Evolutionary conservation across 2,329 filamentous ascomycete species (phyloP).

Genomic region (Sporothrix pseudoabietina): DNA sequence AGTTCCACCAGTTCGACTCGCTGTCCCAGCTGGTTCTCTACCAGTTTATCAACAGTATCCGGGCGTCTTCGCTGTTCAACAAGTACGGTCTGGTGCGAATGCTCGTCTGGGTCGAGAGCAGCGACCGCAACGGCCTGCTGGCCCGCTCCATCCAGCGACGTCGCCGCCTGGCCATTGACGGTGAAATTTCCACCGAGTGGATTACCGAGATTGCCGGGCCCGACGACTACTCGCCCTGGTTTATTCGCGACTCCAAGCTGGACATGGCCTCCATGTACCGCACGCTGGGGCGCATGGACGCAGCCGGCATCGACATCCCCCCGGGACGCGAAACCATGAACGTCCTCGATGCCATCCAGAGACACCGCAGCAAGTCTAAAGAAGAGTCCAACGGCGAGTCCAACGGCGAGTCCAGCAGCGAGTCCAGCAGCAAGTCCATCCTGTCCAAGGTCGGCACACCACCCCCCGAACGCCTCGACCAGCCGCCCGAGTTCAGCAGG

Average conservation of each 20-base stretch:
- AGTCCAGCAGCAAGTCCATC: no score
- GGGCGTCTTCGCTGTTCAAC: slow-evolving; percentile 65
- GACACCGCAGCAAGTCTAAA: slow-evolving; percentile 1
- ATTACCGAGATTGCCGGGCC: slow-evolving; percentile 55
- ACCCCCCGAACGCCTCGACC: not conserved
- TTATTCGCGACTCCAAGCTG: slow-evolving; percentile 50
- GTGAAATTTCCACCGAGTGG: slow-evolving; percentile 62
- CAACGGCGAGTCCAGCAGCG: no score
- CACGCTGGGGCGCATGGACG: slow-evolving; percentile 52
- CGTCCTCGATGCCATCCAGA: slow-evolving; percentile 36
- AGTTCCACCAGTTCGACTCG: slow-evolving; percentile 57
- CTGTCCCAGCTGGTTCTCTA: slow-evolving; percentile 60
- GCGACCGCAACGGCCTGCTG: slow-evolving; percentile 61
- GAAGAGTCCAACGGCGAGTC: no score
- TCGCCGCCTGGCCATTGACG: slow-evolving; percentile 59
- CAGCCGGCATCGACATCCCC: slow-evolving; percentile 49
- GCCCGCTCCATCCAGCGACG: slow-evolving; percentile 61
- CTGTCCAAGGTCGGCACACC: not conserved
- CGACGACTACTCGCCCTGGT: slow-evolving; percentile 37
- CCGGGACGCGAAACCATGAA: slow-evolving; percentile 46
- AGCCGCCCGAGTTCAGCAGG: not conserved
- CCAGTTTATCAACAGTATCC: slow-evolving; percentile 63
- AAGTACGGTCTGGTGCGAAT: slow-evolving; percentile 77
- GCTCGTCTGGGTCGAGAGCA: slow-evolving; percentile 69
- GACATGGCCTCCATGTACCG: slow-evolving; percentile 50